phyloP scores from a whole-genome alignment of 192 early-diverging fungal genomes.

The Kickxella alabastrina region DNA sequence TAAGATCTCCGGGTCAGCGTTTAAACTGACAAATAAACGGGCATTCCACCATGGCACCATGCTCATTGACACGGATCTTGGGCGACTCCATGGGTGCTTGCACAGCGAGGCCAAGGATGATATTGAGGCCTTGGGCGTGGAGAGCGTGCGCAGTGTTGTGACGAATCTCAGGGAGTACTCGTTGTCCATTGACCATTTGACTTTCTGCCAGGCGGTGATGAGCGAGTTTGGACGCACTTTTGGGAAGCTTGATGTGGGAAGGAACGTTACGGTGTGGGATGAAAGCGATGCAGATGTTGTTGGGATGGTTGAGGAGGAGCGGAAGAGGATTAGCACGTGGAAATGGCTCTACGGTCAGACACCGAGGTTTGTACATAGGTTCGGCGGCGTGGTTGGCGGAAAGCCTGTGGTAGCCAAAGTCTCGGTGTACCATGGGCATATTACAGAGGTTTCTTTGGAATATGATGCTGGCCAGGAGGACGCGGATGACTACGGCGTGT shows the following conservation, averaged over 20 bases:
- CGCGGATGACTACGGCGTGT: conserved; percentile 7
- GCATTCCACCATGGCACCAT: conserved; percentile 99
- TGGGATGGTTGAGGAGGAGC: conserved; percentile 16
- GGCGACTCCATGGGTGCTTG: conserved; percentile 52
- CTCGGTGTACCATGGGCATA: conserved; percentile 27
- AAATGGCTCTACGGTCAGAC: conserved; percentile 93
- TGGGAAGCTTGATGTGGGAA: conserved; percentile 14
- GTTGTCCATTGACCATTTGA: conserved; percentile 73
- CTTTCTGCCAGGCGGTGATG: conserved; percentile 74
- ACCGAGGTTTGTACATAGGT: conserved; percentile 71
- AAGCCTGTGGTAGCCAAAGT: conserved; percentile 14
- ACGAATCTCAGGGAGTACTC: conserved; percentile 78
- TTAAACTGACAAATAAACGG: conserved; percentile 74
- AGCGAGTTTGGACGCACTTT: conserved; percentile 67
- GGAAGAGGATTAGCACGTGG: conserved; percentile 61
- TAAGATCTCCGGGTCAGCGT: conserved; percentile 95
- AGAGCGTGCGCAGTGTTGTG: conserved; percentile 84
- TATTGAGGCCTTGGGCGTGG: conserved; percentile 83
- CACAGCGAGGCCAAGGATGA: conserved; percentile 49
- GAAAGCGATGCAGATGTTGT: conserved; percentile 12
- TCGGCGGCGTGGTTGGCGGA: conserved; percentile 32
- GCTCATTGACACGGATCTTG: conserved; percentile 87
- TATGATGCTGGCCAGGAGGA: too few relatives aligned
- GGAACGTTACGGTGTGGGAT: conserved; percentile 12
- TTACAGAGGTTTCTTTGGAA: conserved; percentile 6